A percentile compares a stretch with the other conserved stretches of the same genome.
Evolutionary conservation across 2,329 filamentous ascomycete genomes (phyloP).

Genomic region (Diaporthe eres): DNA sequence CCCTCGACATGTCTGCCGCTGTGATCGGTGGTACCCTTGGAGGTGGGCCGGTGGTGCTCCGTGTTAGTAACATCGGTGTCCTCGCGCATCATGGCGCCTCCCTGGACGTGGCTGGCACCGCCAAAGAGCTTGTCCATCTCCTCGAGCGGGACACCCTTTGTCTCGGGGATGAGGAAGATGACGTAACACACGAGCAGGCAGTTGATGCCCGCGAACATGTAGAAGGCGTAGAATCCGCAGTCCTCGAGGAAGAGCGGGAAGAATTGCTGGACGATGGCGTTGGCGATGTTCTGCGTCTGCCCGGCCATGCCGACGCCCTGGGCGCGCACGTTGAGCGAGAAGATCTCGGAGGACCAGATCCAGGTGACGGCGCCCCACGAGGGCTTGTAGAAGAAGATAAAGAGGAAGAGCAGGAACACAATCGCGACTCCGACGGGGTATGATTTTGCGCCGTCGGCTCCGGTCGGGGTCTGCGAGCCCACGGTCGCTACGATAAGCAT

Average conservation of each 20-base stretch:
- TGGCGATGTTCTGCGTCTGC: constrained; percentile 72
- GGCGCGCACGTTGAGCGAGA: constrained; percentile 77
- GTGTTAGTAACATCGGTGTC: constrained; percentile 44
- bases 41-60: constrained; percentile 43
- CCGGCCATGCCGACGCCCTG: constrained; percentile 76
- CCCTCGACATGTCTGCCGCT: constrained; percentile 18
- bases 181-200: constrained; percentile 48
- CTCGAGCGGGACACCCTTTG: constrained; percentile 52
- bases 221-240: constrained; percentile 57
- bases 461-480: constrained; percentile 58
- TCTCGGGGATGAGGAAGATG: constrained; percentile 53
- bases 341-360: constrained; percentile 78
- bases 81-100: constrained; percentile 48
- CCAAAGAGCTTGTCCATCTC: constrained; percentile 54
- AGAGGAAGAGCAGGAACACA: constrained; percentile 75
- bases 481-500: constrained; percentile 74
- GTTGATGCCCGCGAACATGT: constrained; percentile 44
- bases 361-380: constrained; percentile 77
- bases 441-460: constrained; percentile 66
- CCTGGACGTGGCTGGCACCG: constrained; percentile 54
- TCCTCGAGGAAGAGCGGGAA: constrained; percentile 75
- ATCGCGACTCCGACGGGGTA: constrained; percentile 73
- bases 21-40: constrained; percentile 28
- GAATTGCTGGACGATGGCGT: constrained; percentile 74
- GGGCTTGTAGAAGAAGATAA: constrained; percentile 75